Conservation (phyloP, 176 grass and related monocot genomes). For the Luzula sylvatica region DNA sequence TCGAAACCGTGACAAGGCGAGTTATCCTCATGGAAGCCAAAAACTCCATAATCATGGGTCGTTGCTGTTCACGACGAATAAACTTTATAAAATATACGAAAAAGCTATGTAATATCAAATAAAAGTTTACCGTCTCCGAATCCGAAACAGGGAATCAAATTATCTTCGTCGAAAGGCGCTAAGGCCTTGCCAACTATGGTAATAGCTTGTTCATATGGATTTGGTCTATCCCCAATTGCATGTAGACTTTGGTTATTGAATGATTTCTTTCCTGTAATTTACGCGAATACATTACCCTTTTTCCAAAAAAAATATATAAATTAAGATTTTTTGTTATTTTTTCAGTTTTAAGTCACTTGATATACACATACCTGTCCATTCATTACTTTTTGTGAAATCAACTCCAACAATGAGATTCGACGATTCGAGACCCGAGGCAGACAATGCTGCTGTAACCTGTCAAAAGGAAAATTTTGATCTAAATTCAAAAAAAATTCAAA, state of each 20-base stretch:
- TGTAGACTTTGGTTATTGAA: slow-evolving; percentile 81
- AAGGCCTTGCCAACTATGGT: slow-evolving; percentile 74
- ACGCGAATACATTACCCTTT: neutral
- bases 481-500: neutral
- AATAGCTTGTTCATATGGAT: slow-evolving; percentile 92
- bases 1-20: slow-evolving; percentile 86
- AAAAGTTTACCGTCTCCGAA: slow-evolving; percentile 65
- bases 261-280: slow-evolving; percentile 46
- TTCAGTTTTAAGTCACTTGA: too few relatives aligned
- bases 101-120: neutral
- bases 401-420: slow-evolving; percentile 87
- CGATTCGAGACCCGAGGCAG: slow-evolving; percentile 65
- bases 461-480: neutral
- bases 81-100: neutral
- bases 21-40: slow-evolving; percentile 64
- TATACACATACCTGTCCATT: slow-evolving; percentile 66
- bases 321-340: neutral
- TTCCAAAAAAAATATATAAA: neutral
- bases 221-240: slow-evolving; percentile 28
- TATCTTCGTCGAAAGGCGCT: slow-evolving; percentile 86
- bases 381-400: slow-evolving; percentile 99
- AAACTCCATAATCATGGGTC: slow-evolving; percentile 69
- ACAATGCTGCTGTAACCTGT: slow-evolving; percentile 51
- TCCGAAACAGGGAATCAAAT: slow-evolving; percentile 86
- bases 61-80: slow-evolving; percentile 31